Conservation (phyloP, 2,329 filamentous ascomycete species). For the Chaetomiaceae sp. region DNA sequence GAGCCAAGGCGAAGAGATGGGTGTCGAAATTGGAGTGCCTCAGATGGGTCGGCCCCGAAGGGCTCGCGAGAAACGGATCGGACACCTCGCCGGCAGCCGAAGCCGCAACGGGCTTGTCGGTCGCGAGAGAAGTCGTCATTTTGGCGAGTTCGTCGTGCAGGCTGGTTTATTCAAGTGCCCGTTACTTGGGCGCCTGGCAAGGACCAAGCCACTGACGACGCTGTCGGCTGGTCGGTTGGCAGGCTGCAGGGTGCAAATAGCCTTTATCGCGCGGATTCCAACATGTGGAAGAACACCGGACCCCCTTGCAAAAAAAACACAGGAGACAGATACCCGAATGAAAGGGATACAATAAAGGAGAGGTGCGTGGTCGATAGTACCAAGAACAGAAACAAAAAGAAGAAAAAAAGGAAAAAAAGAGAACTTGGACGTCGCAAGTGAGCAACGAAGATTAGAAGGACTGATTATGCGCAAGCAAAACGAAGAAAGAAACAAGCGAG, state of each 20-base stretch:
- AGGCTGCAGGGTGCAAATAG: conserved; percentile 7
- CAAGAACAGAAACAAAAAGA: too few relatives aligned
- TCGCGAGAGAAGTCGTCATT: conserved; percentile 24
- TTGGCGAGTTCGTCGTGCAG: conserved; percentile 12
- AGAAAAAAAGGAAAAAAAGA: too few relatives aligned
- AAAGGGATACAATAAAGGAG: too few relatives aligned
- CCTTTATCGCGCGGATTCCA: conserved; percentile 13
- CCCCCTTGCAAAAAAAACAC: conserved; percentile 3
- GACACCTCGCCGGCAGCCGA: conserved; percentile 16
- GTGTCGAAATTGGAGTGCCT: conserved; percentile 80
- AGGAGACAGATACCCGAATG: too few relatives aligned
- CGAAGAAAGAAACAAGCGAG: conserved; percentile 5
- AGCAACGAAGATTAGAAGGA: conserved; percentile 12
- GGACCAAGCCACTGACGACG: conserved; percentile 1
- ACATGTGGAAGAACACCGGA: conserved; percentile 11
- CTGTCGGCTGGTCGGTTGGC: neutral
- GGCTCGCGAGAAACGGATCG: conserved; percentile 53
- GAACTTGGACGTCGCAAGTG: too few relatives aligned
- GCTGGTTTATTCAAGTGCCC: neutral
- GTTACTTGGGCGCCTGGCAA: conserved; percentile 3
- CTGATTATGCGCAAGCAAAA: conserved; percentile 7
- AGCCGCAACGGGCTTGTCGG: conserved; percentile 21
- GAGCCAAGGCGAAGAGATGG: conserved; percentile 69
- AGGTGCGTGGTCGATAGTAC: too few relatives aligned
- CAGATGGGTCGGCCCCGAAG: conserved; percentile 45